Evolutionary conservation across 495 filamentous ascomycete genomes (phyloP).

Genomic region (Cercophora scortea): DNA sequence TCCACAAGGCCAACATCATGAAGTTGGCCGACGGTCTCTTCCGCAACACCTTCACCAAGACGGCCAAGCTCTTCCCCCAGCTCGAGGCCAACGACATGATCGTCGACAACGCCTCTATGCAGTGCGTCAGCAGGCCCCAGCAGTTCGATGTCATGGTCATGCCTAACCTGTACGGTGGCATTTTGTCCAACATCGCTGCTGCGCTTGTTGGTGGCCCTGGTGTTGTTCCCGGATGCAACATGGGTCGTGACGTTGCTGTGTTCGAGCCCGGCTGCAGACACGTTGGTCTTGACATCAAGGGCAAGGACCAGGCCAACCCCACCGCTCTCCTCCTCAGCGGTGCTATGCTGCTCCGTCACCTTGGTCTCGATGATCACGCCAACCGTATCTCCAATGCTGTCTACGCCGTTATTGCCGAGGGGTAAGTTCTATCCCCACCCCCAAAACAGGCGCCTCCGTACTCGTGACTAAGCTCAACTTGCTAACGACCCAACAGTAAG

Average conservation of each 20-base stretch:
- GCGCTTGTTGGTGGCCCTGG: slow-evolving; percentile 97
- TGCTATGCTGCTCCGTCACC: slow-evolving; percentile 91
- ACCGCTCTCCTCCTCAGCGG: slow-evolving; percentile 91
- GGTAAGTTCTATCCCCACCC: slow-evolving; percentile 52
- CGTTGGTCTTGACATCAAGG: slow-evolving; percentile 97
- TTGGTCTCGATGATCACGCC: slow-evolving; percentile 94
- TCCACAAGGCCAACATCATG: slow-evolving; percentile 99
- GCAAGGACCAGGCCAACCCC: slow-evolving; percentile 97
- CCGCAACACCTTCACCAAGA: slow-evolving; percentile 89
- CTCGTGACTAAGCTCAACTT: not conserved
- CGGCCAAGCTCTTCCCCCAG: slow-evolving; percentile 87
- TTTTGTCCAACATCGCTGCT: slow-evolving; percentile 96
- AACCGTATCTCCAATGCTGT: slow-evolving; percentile 97
- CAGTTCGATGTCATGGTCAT: slow-evolving; percentile 99
- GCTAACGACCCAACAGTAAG: slow-evolving; percentile 49
- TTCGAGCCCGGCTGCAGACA: slow-evolving; percentile 98
- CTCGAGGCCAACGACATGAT: slow-evolving; percentile 98
- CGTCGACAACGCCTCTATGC: slow-evolving; percentile 99
- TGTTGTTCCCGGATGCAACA: slow-evolving; percentile 97
- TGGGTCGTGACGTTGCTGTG: slow-evolving; percentile 95
- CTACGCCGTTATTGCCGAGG: slow-evolving; percentile 90
- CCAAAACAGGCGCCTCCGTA: not conserved
- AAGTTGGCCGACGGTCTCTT: slow-evolving; percentile 98
- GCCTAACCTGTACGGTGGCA: slow-evolving; percentile 98
- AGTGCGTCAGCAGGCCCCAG: slow-evolving; percentile 89